Evolutionary conservation across 345 rosid genomes (phyloP), one percentile per base, ranked within the genome.

Genomic region (Lagerstroemia speciosa): DNA sequence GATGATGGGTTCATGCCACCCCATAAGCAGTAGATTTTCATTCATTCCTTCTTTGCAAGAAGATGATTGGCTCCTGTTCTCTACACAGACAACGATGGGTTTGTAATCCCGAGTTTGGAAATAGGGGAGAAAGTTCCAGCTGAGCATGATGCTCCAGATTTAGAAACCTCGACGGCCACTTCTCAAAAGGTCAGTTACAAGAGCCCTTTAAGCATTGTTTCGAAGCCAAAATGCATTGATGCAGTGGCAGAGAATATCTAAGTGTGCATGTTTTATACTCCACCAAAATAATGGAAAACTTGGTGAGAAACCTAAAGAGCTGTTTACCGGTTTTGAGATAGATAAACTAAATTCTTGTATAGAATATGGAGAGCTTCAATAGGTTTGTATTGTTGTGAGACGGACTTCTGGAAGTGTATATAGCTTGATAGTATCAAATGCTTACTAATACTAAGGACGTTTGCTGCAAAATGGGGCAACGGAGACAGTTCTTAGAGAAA

Each of bases 61-160:
- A 50, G 68, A 19, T 43, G 41, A 64, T 62, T 32, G 27, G 31
- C 17, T 50, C 24, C 40, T 26, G 24, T 62, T 9, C 24, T 16
- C 29, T 67, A 73, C 32, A 20, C 69, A 91, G 98, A 93, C 79
- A 87, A 89, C 73, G 98, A 93, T 78, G 98, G 87, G 78, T 93
- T 89, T 66, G 96, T 93, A 86, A 87, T 93, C 70, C 98, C 98
- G 73, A 91, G 97, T 77, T 81, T 93, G 87, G 98, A 83, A 75
- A 78, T 85, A 50, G 89, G 72, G 52, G 82, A 78, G 17, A 22
- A 73, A 19, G 76, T 70, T 77, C 70, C 75, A 57, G 77, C 65
- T 2, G 78, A 71, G 48, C 67, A 58, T 53, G 75, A 68, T 79
- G 78, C 78, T 65, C 72, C 83, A 64, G 76, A 82, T 79, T 76